These are phyloP conservation scores for Aeschynomene evenia DNA, from an alignment of 306 rosid species.

Conservation along the genomic window DNA sequence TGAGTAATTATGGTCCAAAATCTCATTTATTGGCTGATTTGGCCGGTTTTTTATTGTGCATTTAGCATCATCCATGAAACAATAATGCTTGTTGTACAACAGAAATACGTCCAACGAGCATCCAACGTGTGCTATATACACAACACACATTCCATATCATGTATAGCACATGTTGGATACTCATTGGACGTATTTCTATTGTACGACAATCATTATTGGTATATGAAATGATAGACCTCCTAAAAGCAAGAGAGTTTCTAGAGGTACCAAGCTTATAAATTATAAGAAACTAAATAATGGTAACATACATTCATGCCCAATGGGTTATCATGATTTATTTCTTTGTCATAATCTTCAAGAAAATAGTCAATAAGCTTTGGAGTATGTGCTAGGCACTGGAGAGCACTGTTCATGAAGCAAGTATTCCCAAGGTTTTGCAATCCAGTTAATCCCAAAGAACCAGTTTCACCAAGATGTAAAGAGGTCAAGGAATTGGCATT, in stretches of 20 bases:
- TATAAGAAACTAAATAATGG: constrained; percentile 11
- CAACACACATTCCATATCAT: too few species aligned
- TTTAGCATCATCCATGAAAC: too few species aligned
- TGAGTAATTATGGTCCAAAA: too few species aligned
- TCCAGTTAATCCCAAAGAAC: constrained; percentile 95
- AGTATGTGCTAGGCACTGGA: constrained; percentile 94
- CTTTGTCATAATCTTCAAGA: constrained; percentile 86
- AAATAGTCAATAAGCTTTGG: constrained; percentile 97
- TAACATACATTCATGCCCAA: constrained; percentile 94
- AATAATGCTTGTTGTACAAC: too few species aligned
- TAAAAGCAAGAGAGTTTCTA: not conserved
- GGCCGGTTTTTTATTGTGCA: too few species aligned
- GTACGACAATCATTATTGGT: too few species aligned
- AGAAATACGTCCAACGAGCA: too few species aligned
- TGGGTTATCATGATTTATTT: constrained; percentile 86
- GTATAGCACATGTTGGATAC: too few species aligned
- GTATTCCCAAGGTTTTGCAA: constrained; percentile 96
- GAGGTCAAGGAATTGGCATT: constrained; percentile 46
- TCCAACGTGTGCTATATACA: too few species aligned
- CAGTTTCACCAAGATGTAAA: constrained; percentile 67
- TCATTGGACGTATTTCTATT: too few species aligned
- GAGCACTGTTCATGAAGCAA: constrained; percentile 97
- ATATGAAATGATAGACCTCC: constrained; percentile 12
- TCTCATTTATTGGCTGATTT: too few species aligned
- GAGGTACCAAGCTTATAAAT: constrained; percentile 24